Percentiles rank a stretch among this genome's conserved stretches.
Evolutionary conservation across 352 stramenopile genomes (phyloP).

Genomic region (Hyaloperonospora brassicae): DNA sequence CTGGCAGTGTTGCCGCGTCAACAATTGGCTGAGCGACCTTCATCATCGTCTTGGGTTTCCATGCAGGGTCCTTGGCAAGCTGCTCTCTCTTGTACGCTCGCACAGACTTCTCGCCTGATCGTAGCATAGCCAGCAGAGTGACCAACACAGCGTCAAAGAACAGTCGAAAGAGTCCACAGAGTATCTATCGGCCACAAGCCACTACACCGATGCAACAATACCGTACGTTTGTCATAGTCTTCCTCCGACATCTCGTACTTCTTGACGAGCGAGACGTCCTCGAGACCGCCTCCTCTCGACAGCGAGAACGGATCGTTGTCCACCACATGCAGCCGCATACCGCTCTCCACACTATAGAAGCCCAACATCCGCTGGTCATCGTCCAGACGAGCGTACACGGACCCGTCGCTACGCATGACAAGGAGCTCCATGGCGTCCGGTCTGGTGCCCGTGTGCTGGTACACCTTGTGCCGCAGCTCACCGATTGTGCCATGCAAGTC

Average conservation of each 20-base stretch:
- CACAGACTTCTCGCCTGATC: conserved; percentile 91
- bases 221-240: conserved; percentile 94
- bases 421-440: conserved; percentile 82
- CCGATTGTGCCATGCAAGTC: conserved; percentile 88
- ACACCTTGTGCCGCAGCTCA: conserved; percentile 88
- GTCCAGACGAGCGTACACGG: conserved; percentile 38
- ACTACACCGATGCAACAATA: neutral
- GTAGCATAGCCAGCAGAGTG: neutral
- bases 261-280: conserved; percentile 94
- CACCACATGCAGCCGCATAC: conserved; percentile 92
- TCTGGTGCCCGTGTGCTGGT: conserved; percentile 94
- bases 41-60: conserved; percentile 85
- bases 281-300: conserved; percentile 89
- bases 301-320: conserved; percentile 96
- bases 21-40: conserved; percentile 27
- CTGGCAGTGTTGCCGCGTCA: conserved; percentile 40
- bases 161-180: neutral
- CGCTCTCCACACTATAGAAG: conserved; percentile 86
- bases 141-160: neutral
- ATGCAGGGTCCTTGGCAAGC: conserved; percentile 92
- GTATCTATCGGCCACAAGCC: too few relatives aligned
- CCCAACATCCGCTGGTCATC: conserved; percentile 84
- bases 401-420: conserved; percentile 49
- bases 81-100: conserved; percentile 94
- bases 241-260: conserved; percentile 99